Percentiles rank a stretch among this genome's conserved stretches.
These are phyloP conservation scores for Furcasterigmium furcatum DNA, from an alignment of 2,329 filamentous ascomycete genomes.

Conservation along the genomic window DNA sequence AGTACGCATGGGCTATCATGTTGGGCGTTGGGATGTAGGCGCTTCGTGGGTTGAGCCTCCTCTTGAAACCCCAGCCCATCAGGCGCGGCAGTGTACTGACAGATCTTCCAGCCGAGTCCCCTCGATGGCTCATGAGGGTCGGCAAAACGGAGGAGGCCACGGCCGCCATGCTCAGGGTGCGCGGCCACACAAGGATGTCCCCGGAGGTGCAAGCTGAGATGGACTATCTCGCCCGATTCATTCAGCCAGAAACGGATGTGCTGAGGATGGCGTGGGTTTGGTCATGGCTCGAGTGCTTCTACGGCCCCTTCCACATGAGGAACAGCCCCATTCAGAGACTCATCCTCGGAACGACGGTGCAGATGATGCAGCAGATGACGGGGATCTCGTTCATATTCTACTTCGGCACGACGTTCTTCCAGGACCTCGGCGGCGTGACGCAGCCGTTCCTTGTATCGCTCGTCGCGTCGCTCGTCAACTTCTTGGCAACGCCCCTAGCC, in stretches of 20 bases:
- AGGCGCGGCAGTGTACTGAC: background rate
- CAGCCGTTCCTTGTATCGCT: constrained; percentile 71
- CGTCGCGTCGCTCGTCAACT: constrained; percentile 20
- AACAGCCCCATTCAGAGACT: constrained; percentile 57
- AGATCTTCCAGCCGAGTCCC: constrained; percentile 61
- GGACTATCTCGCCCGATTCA: too few relatives aligned
- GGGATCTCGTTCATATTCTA: constrained; percentile 72
- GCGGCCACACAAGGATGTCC: constrained; percentile 63
- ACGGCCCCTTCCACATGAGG: constrained; percentile 49
- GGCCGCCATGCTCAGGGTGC: too few relatives aligned
- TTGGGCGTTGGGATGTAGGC: constrained; percentile 31
- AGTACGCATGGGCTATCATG: constrained; percentile 51
- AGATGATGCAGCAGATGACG: constrained; percentile 56
- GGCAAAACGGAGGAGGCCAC: too few relatives aligned
- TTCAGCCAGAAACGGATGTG: too few relatives aligned
- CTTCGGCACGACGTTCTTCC: constrained; percentile 69
- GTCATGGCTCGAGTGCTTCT: constrained; percentile 59
- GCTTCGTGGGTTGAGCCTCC: constrained; percentile 20
- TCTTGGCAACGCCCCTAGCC: too few relatives aligned
- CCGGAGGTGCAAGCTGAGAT: constrained; percentile 67
- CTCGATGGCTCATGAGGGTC: constrained; percentile 71
- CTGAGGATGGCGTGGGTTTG: too few relatives aligned
- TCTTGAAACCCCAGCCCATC: background rate
- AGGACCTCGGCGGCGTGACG: constrained; percentile 58
- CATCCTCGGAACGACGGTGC: constrained; percentile 51